Conservation (phyloP, 257 asterid species). For the Plantago elongata region DNA sequence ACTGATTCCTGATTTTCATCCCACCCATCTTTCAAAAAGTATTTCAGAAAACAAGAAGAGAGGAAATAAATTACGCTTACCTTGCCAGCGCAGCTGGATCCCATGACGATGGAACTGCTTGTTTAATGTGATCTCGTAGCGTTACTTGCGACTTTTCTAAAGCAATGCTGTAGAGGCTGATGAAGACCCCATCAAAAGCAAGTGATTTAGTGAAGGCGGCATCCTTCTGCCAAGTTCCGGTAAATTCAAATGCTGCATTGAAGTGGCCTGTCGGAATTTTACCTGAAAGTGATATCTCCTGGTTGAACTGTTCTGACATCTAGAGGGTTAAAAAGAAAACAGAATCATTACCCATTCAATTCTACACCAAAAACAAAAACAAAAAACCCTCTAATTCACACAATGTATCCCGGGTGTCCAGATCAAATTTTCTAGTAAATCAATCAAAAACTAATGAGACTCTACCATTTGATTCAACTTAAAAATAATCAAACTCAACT, state of each 20-base stretch:
- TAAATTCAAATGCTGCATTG: conserved; percentile 74
- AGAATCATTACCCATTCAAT: conserved; percentile 13
- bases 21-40: too few relatives aligned
- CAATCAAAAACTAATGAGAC: too few relatives aligned
- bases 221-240: conserved; percentile 81
- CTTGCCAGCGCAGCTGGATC: conserved; percentile 79
- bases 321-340: conserved; percentile 19
- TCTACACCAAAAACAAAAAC: background rate
- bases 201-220: conserved; percentile 79
- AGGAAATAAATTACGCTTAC: conserved; percentile 28
- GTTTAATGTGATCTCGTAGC: conserved; percentile 55
- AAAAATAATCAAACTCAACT: too few relatives aligned
- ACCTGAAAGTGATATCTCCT: conserved; percentile 64
- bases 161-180: conserved; percentile 66
- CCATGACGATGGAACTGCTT: conserved; percentile 79
- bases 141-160: conserved; percentile 64
- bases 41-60: background rate
- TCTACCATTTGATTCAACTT: too few relatives aligned
- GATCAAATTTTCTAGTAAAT: too few relatives aligned
- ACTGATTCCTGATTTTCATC: too few relatives aligned
- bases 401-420: too few relatives aligned
- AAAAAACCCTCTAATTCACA: too few relatives aligned
- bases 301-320: conserved; percentile 94
- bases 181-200: conserved; percentile 69
- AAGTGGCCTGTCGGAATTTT: conserved; percentile 81